phyloP scores from a whole-genome alignment of 2,329 filamentous ascomycete species.

The Cordyceps farinosa region DNA sequence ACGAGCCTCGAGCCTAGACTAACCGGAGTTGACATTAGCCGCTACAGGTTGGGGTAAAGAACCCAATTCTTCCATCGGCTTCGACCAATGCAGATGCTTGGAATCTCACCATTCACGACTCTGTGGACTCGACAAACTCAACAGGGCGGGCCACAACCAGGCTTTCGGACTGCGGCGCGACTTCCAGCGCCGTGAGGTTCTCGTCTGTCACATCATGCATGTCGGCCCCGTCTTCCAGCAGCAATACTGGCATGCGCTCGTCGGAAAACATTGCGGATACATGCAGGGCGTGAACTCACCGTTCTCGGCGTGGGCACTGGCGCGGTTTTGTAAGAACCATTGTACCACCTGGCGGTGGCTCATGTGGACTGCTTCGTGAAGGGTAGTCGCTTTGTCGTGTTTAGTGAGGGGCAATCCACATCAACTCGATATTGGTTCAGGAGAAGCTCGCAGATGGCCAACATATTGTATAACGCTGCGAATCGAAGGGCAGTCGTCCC shows the following conservation, averaged over 20 bases:
- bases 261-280: background rate
- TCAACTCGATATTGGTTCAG: background rate
- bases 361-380: background rate
- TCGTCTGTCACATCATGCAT: background rate
- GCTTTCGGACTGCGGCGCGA: background rate
- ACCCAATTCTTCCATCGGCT: background rate
- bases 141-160: background rate
- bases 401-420: background rate
- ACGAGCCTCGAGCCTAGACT: background rate
- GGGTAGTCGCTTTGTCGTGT: background rate
- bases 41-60: slow-evolving; percentile 1
- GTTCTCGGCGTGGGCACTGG: background rate
- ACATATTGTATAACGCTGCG: background rate
- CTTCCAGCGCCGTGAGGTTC: background rate
- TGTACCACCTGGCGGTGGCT: background rate
- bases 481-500: background rate
- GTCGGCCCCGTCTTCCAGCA: background rate
- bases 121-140: background rate
- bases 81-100: background rate
- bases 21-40: background rate
- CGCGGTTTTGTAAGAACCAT: background rate
- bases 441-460: background rate
- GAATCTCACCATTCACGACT: background rate
- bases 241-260: background rate
- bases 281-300: background rate